These are phyloP conservation scores for Bipolaris gigantea DNA, from an alignment of 2,329 filamentous ascomycete species.

Conservation along the genomic window DNA sequence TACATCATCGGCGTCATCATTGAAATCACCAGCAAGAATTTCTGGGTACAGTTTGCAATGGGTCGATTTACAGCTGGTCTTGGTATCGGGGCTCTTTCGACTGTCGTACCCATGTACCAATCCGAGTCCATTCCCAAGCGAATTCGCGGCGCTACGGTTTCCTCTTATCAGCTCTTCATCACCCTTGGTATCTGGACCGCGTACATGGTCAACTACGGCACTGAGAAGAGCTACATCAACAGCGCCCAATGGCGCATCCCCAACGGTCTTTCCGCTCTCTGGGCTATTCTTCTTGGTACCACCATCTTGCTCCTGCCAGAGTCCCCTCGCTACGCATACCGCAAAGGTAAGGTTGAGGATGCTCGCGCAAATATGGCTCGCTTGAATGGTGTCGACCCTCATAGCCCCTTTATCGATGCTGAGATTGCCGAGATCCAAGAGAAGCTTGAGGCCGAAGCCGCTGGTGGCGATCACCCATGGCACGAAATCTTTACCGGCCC, in stretches of 20 bases:
- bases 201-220: slow-evolving; percentile 62
- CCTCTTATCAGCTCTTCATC: slow-evolving; percentile 69
- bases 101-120: slow-evolving; percentile 64
- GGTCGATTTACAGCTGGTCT: slow-evolving; percentile 67
- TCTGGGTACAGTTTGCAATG: slow-evolving; percentile 66
- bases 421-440: slow-evolving; percentile 60
- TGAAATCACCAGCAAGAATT: slow-evolving; percentile 61
- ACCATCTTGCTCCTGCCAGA: slow-evolving; percentile 61
- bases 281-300: slow-evolving; percentile 56
- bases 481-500: slow-evolving; percentile 67
- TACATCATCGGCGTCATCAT: slow-evolving; percentile 67
- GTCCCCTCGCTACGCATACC: slow-evolving; percentile 61
- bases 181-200: slow-evolving; percentile 66
- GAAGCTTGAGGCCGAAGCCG: slow-evolving; percentile 57
- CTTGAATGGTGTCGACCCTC: slow-evolving; percentile 58
- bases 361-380: slow-evolving; percentile 57
- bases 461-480: slow-evolving; percentile 41
- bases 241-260: slow-evolving; percentile 66
- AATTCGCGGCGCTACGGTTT: slow-evolving; percentile 64
- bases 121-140: slow-evolving; percentile 66
- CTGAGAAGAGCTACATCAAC: slow-evolving; percentile 52
- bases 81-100: slow-evolving; percentile 66
- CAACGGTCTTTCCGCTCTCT: slow-evolving; percentile 61
- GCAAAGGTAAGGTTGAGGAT: slow-evolving; percentile 54
- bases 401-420: slow-evolving; percentile 56